Base-by-base conservation (phyloP, 495 filamentous ascomycete genomes). In the Cairneyella variabilis region DNA sequence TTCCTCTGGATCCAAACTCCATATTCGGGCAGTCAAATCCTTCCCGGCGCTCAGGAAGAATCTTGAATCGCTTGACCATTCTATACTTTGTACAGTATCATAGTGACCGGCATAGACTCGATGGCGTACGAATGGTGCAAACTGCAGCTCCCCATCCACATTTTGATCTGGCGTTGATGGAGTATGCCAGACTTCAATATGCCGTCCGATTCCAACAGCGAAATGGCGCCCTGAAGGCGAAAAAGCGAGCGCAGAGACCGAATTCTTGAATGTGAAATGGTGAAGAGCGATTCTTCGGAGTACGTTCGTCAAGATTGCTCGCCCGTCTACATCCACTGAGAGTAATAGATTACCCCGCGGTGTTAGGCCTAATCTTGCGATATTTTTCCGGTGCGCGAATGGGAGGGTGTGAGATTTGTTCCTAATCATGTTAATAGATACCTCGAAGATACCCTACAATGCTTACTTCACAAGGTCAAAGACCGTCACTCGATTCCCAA, bases 361-460 rank as follows among this genome's bases (percentile, higher is more conserved):
- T 32, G 86, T 89, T 26, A 97, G 78, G 52, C 90, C 91, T 44
- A 97, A 76, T 54, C 90, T 84, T 44, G 88, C 73, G 59, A 97
- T 91, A 67, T 97, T 96, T 63, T 86, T 88, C 67, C 95, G 89
- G 69, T 98, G 93, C 54, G 91, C 83, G 66, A 96, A 93, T 5
- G 91, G 89, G 51, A 98, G 83, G 26, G 93, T 97, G 66, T 95
- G 86, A 12, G 95, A 96, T 69, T 91, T 95, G 70, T 97, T 97
- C 58, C 91, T 97, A 57, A 25, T 40, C 51, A 14, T 46, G 56
- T 64, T 51, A 63, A 52, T 52, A 48, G 21, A 12, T 21, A 28
- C n/a, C 7, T 46, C 28, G 23, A n/a, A 37, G 20, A 20, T 23
- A 26, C 30, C 39, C 17, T 10, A 23, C 27, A 11, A 23, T 40